Evolutionary conservation across 129 eudicot species (phyloP), one percentile per base, ranked within the genome.

Genomic region (Sambucus nigra): DNA sequence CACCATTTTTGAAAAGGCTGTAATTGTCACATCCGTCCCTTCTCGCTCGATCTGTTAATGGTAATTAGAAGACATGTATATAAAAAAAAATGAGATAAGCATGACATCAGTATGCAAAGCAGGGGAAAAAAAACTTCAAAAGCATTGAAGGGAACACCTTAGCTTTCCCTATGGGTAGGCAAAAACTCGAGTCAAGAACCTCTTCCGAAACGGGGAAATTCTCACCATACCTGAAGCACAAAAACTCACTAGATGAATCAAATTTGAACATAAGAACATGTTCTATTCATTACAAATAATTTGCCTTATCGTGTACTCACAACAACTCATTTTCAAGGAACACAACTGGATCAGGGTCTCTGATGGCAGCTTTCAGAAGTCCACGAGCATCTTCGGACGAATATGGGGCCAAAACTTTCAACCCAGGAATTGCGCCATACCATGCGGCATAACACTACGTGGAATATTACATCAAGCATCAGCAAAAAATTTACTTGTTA

Each of bases 261-360:
- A 35, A 7, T 29, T 35, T 2, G 13, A 15, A 35, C 42, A 3
- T 35, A 35, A 35, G 42, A 35, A 35, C 42, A 35, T 7, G 9
- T 12, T 35, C 13, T 7, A 1, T 35, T 1, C 3, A 35, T 35
- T 35, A 35, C 12, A 35, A 12, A 35, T 35, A 15, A 35, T 1
- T 35, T 7, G 42, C 42, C 8, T 35, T 2, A 35, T 35, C 13
- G 21, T 35, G 12, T 48, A 74, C 95, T 71, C 55, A 92, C 99
- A 92, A 47, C 72, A 92, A 69, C 64, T 92, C 99, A 58, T 92
- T 92, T 74, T 92, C 95, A 28, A 92, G 94, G 63, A 92, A 86
- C 25, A 92, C 91, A 63, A 92, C 95, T 27, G 99, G 99, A 31
- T 92, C 99, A 13, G 99, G 99, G 57, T 92, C 99, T 64, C 95